Percentiles rank a stretch among this genome's conserved stretches.
Evolutionary conservation across 768 basidiomycete species (phyloP).

Genomic region (Russula sp.): DNA sequence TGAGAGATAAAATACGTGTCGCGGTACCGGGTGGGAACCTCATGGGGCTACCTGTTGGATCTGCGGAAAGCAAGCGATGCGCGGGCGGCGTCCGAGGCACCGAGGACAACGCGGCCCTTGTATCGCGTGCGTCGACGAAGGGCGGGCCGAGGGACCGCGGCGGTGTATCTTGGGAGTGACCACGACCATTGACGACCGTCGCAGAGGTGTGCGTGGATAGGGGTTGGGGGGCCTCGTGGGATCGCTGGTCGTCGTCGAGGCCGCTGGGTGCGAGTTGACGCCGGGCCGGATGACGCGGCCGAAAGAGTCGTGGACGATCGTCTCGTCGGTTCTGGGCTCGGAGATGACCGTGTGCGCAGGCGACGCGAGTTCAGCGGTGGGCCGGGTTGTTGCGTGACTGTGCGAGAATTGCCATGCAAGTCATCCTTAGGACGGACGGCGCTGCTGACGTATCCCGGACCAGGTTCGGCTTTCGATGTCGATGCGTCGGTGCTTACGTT

Average conservation of each 20-base stretch:
- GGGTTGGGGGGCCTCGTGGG: neutral
- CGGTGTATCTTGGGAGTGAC: neutral
- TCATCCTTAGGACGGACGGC: neutral
- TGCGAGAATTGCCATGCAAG: neutral
- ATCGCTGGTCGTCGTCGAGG: no score
- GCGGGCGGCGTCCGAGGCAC: neutral
- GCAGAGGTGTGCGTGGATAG: neutral
- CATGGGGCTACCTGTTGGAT: slow-evolving; percentile 12
- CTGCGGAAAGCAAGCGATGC: neutral
- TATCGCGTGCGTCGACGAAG: slow-evolving; percentile 13
- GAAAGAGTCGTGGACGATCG: slow-evolving; percentile 10
- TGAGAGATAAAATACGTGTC: slow-evolving; percentile 2
- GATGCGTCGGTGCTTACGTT: neutral
- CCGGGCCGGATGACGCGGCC: slow-evolving; percentile 16
- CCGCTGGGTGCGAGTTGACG: neutral
- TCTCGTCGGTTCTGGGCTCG: slow-evolving; percentile 21
- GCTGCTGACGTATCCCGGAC: neutral
- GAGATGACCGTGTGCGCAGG: slow-evolving; percentile 8
- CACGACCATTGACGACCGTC: neutral
- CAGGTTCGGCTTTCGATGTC: neutral
- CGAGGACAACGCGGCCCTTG: neutral
- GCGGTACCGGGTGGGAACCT: neutral
- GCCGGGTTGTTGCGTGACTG: neutral
- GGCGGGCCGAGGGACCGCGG: neutral
- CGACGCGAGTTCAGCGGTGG: neutral